Evolutionary conservation across 2,329 filamentous ascomycete genomes (phyloP).

Genomic region (Calonectria hawksworthii): DNA sequence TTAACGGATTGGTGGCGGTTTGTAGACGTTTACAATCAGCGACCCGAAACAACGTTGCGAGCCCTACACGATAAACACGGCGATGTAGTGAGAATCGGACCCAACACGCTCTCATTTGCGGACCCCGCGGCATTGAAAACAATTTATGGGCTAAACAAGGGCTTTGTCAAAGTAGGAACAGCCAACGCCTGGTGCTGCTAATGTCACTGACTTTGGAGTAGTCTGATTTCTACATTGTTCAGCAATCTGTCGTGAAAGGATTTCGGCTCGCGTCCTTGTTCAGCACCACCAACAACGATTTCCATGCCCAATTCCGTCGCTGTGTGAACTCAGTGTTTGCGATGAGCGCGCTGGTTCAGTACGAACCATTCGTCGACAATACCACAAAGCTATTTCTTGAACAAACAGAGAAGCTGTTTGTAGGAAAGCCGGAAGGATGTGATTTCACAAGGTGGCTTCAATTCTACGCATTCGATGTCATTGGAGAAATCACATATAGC

Average conservation of each 20-base stretch:
- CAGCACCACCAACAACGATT: slow-evolving; percentile 80
- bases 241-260: slow-evolving; percentile 80
- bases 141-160: slow-evolving; percentile 88
- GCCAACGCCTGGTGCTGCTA: not conserved
- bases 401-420: slow-evolving; percentile 70
- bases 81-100: slow-evolving; percentile 80
- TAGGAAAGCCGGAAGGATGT: slow-evolving; percentile 51
- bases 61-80: slow-evolving; percentile 79
- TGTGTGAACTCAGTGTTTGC: slow-evolving; percentile 83
- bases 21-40: slow-evolving; percentile 74
- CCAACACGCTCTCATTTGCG: slow-evolving; percentile 80
- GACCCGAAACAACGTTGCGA: slow-evolving; percentile 76
- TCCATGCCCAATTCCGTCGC: slow-evolving; percentile 81
- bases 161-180: slow-evolving; percentile 76
- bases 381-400: slow-evolving; percentile 79
- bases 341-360: slow-evolving; percentile 82
- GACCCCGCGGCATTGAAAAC: slow-evolving; percentile 79
- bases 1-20: slow-evolving; percentile 80
- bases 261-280: slow-evolving; percentile 80
- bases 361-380: slow-evolving; percentile 85
- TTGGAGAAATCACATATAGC: slow-evolving; percentile 82
- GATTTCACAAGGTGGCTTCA: slow-evolving; percentile 82
- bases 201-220: slow-evolving; percentile 64
- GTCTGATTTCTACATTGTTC: slow-evolving; percentile 86
- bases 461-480: slow-evolving; percentile 87